Percentiles rank a stretch among this genome's conserved stretches.
phyloP scores from a whole-genome alignment of 2,329 filamentous ascomycete genomes.

The Samsoniella hepiali region DNA sequence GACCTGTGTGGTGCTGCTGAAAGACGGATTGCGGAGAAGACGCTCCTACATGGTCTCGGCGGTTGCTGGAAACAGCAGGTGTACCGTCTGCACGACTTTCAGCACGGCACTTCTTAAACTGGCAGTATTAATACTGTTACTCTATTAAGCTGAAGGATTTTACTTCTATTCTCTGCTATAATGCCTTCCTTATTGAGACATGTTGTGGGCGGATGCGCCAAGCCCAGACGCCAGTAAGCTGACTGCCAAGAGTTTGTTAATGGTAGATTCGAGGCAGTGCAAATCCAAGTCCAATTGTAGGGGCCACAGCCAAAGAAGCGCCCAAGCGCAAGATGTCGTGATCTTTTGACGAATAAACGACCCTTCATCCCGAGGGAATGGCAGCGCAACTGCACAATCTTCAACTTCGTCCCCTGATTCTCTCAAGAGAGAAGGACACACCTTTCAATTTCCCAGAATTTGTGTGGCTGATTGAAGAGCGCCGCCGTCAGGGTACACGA shows the following conservation, averaged over 20 bases:
- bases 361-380: too few relatives aligned
- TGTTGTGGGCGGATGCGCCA: neutral
- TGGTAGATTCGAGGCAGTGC: neutral
- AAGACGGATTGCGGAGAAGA: neutral
- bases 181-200: neutral
- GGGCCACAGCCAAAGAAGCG: neutral
- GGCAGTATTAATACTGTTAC: neutral
- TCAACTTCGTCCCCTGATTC: too few relatives aligned
- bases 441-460: too few relatives aligned
- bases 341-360: too few relatives aligned
- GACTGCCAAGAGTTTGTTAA: conserved; percentile 4
- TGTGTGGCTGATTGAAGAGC: neutral
- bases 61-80: neutral
- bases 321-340: neutral
- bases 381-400: too few relatives aligned
- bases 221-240: conserved; percentile 6
- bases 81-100: neutral
- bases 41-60: neutral
- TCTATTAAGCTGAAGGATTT: neutral
- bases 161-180: neutral
- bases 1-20: neutral
- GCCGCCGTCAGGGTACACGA: neutral
- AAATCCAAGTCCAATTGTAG: neutral
- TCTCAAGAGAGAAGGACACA: too few relatives aligned
- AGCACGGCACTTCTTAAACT: neutral